Evolutionary conservation across 192 early-diverging fungal species (phyloP).

Genomic region (Mortierella antarctica): DNA sequence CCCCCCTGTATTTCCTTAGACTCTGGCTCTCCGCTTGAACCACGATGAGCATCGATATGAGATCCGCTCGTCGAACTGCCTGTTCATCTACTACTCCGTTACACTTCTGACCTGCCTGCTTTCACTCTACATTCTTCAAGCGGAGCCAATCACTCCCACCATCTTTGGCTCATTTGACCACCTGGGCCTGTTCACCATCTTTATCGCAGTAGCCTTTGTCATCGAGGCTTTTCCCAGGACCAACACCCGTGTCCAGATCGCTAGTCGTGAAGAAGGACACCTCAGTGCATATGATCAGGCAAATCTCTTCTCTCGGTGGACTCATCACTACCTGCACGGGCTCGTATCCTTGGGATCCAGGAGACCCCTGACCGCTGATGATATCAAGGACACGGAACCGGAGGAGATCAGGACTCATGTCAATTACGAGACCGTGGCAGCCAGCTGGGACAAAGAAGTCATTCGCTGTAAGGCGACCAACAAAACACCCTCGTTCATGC

Average conservation of each 20-base stretch:
- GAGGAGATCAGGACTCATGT: neutral
- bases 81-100: constrained; percentile 14
- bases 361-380: constrained; percentile 1
- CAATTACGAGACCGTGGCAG: neutral
- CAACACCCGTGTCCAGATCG: constrained; percentile 7
- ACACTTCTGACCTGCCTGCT: constrained; percentile 8
- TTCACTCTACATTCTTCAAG: neutral
- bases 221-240: constrained; percentile 28
- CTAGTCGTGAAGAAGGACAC: neutral
- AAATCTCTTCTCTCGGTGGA: constrained; percentile 36
- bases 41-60: constrained; percentile 15
- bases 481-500: neutral
- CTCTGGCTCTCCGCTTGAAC: constrained; percentile 20
- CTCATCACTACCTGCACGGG: constrained; percentile 26
- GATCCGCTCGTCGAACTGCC: constrained; percentile 22
- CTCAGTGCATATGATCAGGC: constrained; percentile 12
- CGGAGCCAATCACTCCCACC: constrained; percentile 1
- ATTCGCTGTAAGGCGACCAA: neutral
- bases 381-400: constrained; percentile 23
- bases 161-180: constrained; percentile 7
- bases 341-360: constrained; percentile 14
- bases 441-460: constrained; percentile 24
- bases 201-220: constrained; percentile 8
- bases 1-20: neutral
- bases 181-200: constrained; percentile 11